These are phyloP conservation scores for Linaria vulgaris DNA, from an alignment of 257 asterid genomes.

Conservation along the genomic window DNA sequence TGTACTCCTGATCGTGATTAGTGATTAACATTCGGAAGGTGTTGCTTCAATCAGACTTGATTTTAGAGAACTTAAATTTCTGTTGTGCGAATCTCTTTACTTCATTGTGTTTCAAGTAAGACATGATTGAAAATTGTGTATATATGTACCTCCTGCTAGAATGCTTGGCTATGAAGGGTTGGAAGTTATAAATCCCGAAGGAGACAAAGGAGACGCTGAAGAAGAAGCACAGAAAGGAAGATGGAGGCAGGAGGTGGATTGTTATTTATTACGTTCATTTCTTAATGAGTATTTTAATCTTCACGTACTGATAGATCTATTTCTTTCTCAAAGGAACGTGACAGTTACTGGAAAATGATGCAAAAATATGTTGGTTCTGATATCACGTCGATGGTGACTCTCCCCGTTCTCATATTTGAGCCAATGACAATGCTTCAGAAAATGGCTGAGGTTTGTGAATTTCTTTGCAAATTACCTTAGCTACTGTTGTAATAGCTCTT, in stretches of 20 bases:
- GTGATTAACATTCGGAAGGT: background rate
- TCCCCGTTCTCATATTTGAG: slow-evolving; percentile 97
- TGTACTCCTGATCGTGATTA: background rate
- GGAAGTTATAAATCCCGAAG: slow-evolving; percentile 98
- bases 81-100: slow-evolving; percentile 6
- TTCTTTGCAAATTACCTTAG: slow-evolving; percentile 16
- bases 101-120: background rate
- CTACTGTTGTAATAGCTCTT: slow-evolving; percentile 19
- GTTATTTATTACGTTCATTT: slow-evolving; percentile 19
- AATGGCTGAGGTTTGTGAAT: slow-evolving; percentile 90
- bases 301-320: slow-evolving; percentile 28
- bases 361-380: slow-evolving; percentile 93
- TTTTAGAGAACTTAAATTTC: background rate
- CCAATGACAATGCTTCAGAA: slow-evolving; percentile 99
- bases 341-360: slow-evolving; percentile 97
- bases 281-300: background rate
- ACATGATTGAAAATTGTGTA: slow-evolving; percentile 11
- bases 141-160: slow-evolving; percentile 38
- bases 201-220: slow-evolving; percentile 94
- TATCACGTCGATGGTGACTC: slow-evolving; percentile 96
- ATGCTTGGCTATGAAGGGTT: slow-evolving; percentile 84
- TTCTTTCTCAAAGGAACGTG: slow-evolving; percentile 69
- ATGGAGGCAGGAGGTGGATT: slow-evolving; percentile 80
- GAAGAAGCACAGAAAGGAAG: slow-evolving; percentile 97
- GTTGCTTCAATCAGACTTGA: background rate